Evolutionary conservation across 2,329 filamentous ascomycete genomes (phyloP), one percentile per base, ranked within the genome.

Genomic region (Neoascochyta sp.): DNA sequence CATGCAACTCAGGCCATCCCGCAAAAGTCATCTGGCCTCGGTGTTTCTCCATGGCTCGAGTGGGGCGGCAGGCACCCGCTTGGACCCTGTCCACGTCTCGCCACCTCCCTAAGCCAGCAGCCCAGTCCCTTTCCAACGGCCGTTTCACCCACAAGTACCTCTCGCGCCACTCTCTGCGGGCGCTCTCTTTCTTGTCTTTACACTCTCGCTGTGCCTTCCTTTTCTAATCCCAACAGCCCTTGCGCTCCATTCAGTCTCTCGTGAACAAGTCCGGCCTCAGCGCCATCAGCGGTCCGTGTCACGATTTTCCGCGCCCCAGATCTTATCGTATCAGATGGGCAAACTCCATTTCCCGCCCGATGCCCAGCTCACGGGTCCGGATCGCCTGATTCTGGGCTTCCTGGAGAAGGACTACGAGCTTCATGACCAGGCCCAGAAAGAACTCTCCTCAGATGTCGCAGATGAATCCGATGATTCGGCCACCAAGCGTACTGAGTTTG

Each of bases 341-440:
- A 51, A 50, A 24, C 40, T 61, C 4, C 45, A 52, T 22, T 58
- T 56, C 24, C 45, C 50, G 29, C 46, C 45, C 9, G 53, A 57
- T 42, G 49, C 49, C 22, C 49, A 57, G 28, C 51, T 61, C 9
- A 59, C 55, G 4, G 37, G 31, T 5, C 50, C 50, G 20, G 57
- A 61, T 27, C 54, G 50, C 15, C 33, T 59, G 24, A 53, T 61
- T 11, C 19, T 61, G 24, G 41, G 48, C 5, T 39, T 57, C 10
- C 29, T 61, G 19, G 41, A 53, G 26, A 57, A 52, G 23, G 47
- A 60, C 26, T 55, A 52, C 15, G 50, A 57, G 13, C 24, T 40
- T 10, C 23, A 43, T 16, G 38, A 47, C 12, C 33, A 41, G 9
- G 20, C 20, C 7, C 10, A 27, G 3, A 22, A 27, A 4, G 25